Evolutionary conservation across 805 yeast species (phyloP), one percentile per base, ranked within the genome.

Genomic region (Torulaspora delbrueckii): DNA sequence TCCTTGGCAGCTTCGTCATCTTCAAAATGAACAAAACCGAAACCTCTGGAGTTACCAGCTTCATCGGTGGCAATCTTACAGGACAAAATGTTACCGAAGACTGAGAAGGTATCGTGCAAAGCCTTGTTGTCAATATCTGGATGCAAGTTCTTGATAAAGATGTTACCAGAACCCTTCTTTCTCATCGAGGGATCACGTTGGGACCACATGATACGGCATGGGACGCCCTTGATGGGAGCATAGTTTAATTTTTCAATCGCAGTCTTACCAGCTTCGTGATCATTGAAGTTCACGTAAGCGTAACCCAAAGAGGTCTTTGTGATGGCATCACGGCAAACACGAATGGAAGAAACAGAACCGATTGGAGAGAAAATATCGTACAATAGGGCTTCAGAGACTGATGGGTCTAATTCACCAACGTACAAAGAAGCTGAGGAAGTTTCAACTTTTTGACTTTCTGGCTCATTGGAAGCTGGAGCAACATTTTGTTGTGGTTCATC

Each of bases 161-260:
- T 83, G 80, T 93, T 93, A 66, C 96, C 97, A 55, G 87, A 84
- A 70, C 97, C 97, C 66, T 83, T 83, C 78, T 84, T 87, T 79
- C 99, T 86, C 63, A 82, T 71, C 52, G 96, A 79, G 56, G 99
- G 98, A 70, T 93, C 98, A 75, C 98, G 88, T 78, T 93, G 98
- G 58, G 97, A 89, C 97, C 98, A 89, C 98, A 93, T 93, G 76
- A 93, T 91, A 74, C 99, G 88, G 76, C 97, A 89, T 63, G 96
- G 89, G 66, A 84, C 87, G 66, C 96, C 97, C 72, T 90, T 90
- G 74, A 93, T 82, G 63, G 81, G 81, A 49, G 89, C 73, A 78
- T 93, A 93, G 87, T 91, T 93, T 73, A 93, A 81, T 73, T 88
- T 93, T 68, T 89, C 95, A 69, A 93, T 76, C 53, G 99, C 99